These are phyloP conservation scores for Macrolepiota dolichaula DNA, from an alignment of 768 basidiomycete species.

Conservation along the genomic window DNA sequence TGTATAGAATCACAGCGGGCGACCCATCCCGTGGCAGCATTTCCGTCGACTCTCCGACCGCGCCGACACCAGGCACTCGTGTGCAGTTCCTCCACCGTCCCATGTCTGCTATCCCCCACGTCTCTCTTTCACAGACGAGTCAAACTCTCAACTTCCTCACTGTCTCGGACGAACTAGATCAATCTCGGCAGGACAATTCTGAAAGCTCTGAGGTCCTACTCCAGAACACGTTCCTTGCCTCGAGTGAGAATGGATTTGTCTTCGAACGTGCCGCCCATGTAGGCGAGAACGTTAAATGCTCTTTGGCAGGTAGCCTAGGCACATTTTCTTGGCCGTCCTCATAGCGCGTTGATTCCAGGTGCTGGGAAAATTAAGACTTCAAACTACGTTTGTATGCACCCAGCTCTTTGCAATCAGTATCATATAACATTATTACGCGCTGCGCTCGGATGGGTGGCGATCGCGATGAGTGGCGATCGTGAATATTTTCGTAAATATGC, in stretches of 20 bases:
- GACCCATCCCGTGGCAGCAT: conserved; percentile 67
- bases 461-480: too few species aligned
- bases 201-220: conserved; percentile 16
- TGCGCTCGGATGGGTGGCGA: too few species aligned
- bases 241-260: conserved; percentile 55
- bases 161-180: conserved; percentile 12
- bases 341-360: not conserved
- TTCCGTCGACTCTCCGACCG: conserved; percentile 50
- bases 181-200: not conserved
- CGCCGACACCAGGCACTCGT: conserved; percentile 45
- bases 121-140: not conserved
- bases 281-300: conserved; percentile 7
- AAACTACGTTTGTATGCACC: not conserved
- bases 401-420: too few species aligned
- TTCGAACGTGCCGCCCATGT: conserved; percentile 13
- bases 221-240: conserved; percentile 36
- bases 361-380: not conserved
- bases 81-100: conserved; percentile 50
- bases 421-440: too few species aligned
- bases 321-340: not conserved
- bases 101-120: conserved; percentile 15
- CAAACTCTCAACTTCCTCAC: conserved; percentile 15
- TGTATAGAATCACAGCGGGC: conserved; percentile 64
- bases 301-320: too few species aligned
- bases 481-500: too few species aligned